phyloP scores from a whole-genome alignment of 2,329 filamentous ascomycete genomes.

The Fusarium sororula region DNA sequence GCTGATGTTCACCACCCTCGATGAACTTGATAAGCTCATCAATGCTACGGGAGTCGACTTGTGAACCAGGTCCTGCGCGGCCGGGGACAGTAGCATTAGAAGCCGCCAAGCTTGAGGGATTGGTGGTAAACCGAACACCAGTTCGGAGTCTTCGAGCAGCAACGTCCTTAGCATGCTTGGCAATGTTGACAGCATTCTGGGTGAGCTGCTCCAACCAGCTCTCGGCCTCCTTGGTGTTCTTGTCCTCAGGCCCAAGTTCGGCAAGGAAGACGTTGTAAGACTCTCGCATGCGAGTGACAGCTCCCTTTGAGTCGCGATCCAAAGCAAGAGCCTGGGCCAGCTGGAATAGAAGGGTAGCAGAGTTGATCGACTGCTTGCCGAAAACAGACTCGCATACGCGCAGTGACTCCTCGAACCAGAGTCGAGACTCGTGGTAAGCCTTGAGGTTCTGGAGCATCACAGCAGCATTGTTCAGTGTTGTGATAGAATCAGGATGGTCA shows the following conservation, averaged over 20 bases:
- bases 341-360: constrained; percentile 95
- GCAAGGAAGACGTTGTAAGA: constrained; percentile 94
- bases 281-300: constrained; percentile 93
- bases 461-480: constrained; percentile 97
- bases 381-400: constrained; percentile 89
- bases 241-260: constrained; percentile 87
- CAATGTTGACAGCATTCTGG: constrained; percentile 92
- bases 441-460: constrained; percentile 98
- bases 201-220: constrained; percentile 96
- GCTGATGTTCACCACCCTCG: constrained; percentile 73
- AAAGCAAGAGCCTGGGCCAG: constrained; percentile 93
- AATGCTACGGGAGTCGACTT: constrained; percentile 82
- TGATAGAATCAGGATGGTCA: constrained; percentile 96
- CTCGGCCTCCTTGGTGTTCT: constrained; percentile 98
- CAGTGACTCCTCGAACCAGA: constrained; percentile 96
- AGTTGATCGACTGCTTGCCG: constrained; percentile 89
- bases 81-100: constrained; percentile 46
- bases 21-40: constrained; percentile 96
- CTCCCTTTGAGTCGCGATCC: constrained; percentile 93
- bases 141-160: constrained; percentile 78
- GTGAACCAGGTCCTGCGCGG: constrained; percentile 42
- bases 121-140: constrained; percentile 70
- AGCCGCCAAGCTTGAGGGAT: constrained; percentile 40
- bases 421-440: constrained; percentile 90
- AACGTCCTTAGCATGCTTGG: constrained; percentile 90